Base-by-base conservation (phyloP, 176 grass and related monocot genomes). In the Cenchrus purpureus region DNA sequence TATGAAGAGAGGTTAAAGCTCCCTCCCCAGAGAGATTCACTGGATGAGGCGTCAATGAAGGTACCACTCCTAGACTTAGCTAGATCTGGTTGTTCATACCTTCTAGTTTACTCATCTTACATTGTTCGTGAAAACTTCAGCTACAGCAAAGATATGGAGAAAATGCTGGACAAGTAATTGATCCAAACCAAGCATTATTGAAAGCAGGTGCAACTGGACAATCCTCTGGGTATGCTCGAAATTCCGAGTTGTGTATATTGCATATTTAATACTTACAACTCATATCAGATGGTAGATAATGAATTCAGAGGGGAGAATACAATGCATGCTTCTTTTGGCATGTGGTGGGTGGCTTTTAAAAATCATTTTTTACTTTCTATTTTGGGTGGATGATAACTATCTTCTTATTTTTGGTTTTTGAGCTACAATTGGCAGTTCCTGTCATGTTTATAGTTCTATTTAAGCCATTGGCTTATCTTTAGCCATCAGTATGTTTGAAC, bases 1-100 rank as follows among this genome's bases (percentile, higher is more conserved):
- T 95, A 95, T 15, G 88, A 95, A 73, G 93, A 95, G 58, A 85
- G 90, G 34, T 81, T 95, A 85, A 92, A 92, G 65, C 84, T 95
- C 60, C 82, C 90, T 86, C 71, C 84, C 68, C 88, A 95, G 65
- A 86, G 88, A 83, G 90, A 95, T 86, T 88, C 93, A 54, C 57
- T 90, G 49, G 93, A 95, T 86, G 88, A 95, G 59, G 78, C 82
- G 82, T 92, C 93, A 45, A 82, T 92, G 61, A 95, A 95, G 90
- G 93, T 95, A 78, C 34, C 45, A 58, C 61, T 83, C 51, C 25
- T 45, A 40, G 37, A 40, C 37, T 40, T 40, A n/a, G 43, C 77
- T 76, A 28, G 14, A 53, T 60, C 31, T 31, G 20, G 19, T 65
- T 4, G 1, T 44, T 50, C 22, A 80, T 74, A 6, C 25, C 40